Conservation (phyloP, 306 rosid genomes). For the Prunus kanzakura region DNA sequence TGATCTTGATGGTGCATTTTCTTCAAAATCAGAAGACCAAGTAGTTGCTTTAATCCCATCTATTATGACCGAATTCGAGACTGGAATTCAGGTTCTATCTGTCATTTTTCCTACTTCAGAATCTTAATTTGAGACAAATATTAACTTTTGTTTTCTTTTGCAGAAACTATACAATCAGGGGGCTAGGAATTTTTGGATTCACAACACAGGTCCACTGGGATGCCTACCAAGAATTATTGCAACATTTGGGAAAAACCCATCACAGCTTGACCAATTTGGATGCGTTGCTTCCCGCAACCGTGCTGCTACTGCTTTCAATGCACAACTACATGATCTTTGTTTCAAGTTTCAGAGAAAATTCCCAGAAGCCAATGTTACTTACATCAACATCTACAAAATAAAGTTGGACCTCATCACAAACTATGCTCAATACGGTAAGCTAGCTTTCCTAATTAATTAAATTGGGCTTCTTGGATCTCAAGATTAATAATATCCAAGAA, state of each 20-base stretch:
- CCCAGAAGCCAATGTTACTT: constrained; percentile 29
- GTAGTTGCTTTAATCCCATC: constrained; percentile 25
- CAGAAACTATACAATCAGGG: constrained; percentile 36
- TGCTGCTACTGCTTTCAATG: constrained; percentile 33
- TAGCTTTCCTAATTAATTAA: no score
- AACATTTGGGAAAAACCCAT: constrained; percentile 26
- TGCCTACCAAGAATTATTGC: constrained; percentile 35
- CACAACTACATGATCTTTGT: constrained; percentile 33
- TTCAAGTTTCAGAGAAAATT: constrained; percentile 14
- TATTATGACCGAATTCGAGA: constrained; percentile 29
- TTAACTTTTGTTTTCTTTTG: not conserved
- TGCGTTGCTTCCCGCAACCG: constrained; percentile 34
- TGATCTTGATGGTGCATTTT: constrained; percentile 37
- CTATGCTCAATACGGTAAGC: constrained; percentile 28
- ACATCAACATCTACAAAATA: constrained; percentile 33
- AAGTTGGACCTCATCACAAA: constrained; percentile 38
- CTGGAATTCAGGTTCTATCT: constrained; percentile 1
- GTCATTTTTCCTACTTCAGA: not conserved
- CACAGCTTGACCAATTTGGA: constrained; percentile 31
- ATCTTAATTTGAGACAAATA: not conserved
- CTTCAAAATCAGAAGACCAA: constrained; percentile 26
- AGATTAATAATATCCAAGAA: not conserved
- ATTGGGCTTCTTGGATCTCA: not conserved
- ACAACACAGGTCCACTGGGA: constrained; percentile 45
- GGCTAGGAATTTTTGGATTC: constrained; percentile 40